These are phyloP conservation scores for Dysphania ambrosioides DNA, from an alignment of 148 eudicot species.

Conservation along the genomic window DNA sequence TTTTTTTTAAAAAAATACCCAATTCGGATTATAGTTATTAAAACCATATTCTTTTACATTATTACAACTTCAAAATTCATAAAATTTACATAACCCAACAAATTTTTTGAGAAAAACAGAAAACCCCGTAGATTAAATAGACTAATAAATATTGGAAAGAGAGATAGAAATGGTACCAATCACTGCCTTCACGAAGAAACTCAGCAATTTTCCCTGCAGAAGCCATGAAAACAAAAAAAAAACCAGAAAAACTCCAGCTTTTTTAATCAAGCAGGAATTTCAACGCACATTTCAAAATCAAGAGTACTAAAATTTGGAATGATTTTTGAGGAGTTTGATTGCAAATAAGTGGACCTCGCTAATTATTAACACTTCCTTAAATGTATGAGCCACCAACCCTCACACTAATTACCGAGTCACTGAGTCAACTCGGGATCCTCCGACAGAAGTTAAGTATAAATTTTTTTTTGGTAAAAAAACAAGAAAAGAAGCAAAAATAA, in stretches of 20 bases:
- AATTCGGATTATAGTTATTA: background rate
- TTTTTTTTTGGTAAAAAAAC: too few species aligned
- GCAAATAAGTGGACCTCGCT: background rate
- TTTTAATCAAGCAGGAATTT: too few species aligned
- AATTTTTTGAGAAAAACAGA: background rate
- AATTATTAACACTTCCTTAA: background rate
- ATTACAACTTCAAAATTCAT: constrained; percentile 13
- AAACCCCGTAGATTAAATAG: constrained; percentile 4
- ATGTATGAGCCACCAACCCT: constrained; percentile 21
- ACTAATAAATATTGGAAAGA: background rate
- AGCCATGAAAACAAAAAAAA: constrained; percentile 42
- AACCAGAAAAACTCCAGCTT: background rate
- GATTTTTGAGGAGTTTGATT: background rate
- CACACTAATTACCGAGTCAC: constrained; percentile 5
- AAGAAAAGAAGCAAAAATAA: background rate
- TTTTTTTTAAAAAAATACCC: too few species aligned
- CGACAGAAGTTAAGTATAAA: background rate
- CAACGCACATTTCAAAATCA: constrained; percentile 1
- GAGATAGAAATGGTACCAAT: constrained; percentile 54
- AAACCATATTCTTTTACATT: constrained; percentile 10
- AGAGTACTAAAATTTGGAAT: background rate
- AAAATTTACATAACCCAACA: background rate
- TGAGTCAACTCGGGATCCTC: constrained; percentile 19
- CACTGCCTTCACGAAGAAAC: constrained; percentile 61
- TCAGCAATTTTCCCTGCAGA: constrained; percentile 57